A percentile compares a stretch with the other conserved stretches of the same genome.
These are phyloP conservation scores for Cornus kousa DNA, from an alignment of 148 eudicot species.

Conservation along the genomic window DNA sequence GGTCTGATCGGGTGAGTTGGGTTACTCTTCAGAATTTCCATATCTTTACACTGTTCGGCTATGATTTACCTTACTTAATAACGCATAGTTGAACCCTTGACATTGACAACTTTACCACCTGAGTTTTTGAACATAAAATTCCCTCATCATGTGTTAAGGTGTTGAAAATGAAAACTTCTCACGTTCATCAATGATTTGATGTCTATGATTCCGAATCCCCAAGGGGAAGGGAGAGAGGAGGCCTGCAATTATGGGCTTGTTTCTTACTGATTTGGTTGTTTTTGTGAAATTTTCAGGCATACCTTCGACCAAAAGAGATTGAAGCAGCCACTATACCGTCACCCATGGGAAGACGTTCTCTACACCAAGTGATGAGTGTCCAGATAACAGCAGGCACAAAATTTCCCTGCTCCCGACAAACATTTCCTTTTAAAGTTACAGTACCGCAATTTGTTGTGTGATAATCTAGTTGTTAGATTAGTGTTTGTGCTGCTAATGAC, in stretches of 20 bases:
- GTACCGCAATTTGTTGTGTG: background rate
- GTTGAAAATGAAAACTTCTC: no score
- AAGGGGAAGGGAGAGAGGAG: background rate
- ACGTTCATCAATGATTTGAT: no score
- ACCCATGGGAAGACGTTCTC: slow-evolving; percentile 90
- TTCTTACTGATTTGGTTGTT: background rate
- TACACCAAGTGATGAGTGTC: slow-evolving; percentile 64
- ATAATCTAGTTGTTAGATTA: background rate
- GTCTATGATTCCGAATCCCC: background rate
- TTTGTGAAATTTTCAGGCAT: slow-evolving; percentile 49
- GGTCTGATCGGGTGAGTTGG: slow-evolving; percentile 94
- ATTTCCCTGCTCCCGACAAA: slow-evolving; percentile 14
- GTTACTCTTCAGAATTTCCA: background rate
- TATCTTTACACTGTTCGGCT: background rate
- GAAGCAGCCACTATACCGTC: slow-evolving; percentile 89
- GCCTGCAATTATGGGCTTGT: background rate
- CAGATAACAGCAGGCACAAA: slow-evolving; percentile 11
- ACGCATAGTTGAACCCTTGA: no score
- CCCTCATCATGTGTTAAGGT: background rate
- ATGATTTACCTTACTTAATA: background rate
- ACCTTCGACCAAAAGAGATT: slow-evolving; percentile 86
- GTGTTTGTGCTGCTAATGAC: background rate
- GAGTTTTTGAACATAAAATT: background rate
- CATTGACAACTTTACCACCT: background rate
- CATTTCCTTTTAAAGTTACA: background rate